Conservation (phyloP, 331 rosid species). For the Acacia concinna region DNA sequence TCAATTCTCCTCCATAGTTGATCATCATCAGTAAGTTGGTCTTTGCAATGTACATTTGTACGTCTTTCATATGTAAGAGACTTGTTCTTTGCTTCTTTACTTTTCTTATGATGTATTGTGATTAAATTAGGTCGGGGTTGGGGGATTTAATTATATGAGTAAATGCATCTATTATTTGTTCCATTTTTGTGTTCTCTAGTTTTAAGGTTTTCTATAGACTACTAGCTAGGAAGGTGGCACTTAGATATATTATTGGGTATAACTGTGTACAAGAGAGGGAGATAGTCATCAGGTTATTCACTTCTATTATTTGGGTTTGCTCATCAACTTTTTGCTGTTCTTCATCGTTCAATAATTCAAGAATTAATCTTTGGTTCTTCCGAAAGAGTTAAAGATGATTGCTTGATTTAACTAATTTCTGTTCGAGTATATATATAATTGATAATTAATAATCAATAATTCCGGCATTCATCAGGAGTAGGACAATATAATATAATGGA, state of each 20-base stretch:
- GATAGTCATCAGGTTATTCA: slow-evolving; percentile 16
- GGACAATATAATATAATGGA: not conserved
- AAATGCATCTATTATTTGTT: slow-evolving; percentile 45
- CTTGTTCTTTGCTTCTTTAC: not conserved
- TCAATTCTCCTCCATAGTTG: slow-evolving; percentile 17
- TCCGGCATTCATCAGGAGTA: not conserved
- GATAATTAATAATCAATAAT: not conserved
- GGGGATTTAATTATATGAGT: slow-evolving; percentile 37
- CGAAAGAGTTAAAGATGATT: not conserved
- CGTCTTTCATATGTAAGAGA: slow-evolving; percentile 6
- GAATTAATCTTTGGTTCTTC: not conserved
- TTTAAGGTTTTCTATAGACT: slow-evolving; percentile 18
- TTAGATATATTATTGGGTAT: slow-evolving; percentile 36
- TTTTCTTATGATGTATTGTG: slow-evolving; percentile 32
- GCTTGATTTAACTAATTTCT: not conserved
- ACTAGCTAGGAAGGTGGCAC: not conserved
- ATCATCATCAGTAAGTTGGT: slow-evolving; percentile 35
- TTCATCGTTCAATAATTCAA: not conserved
- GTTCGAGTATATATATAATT: not conserved
- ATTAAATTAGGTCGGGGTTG: slow-evolving; percentile 32
- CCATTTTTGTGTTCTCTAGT: slow-evolving; percentile 25
- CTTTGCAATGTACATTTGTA: slow-evolving; percentile 40
- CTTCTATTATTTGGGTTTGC: slow-evolving; percentile 3
- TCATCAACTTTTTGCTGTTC: not conserved
- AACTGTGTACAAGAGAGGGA: slow-evolving; percentile 44